Base-by-base conservation (phyloP, 768 basidiomycete genomes). In the Naganishia randhawae region DNA sequence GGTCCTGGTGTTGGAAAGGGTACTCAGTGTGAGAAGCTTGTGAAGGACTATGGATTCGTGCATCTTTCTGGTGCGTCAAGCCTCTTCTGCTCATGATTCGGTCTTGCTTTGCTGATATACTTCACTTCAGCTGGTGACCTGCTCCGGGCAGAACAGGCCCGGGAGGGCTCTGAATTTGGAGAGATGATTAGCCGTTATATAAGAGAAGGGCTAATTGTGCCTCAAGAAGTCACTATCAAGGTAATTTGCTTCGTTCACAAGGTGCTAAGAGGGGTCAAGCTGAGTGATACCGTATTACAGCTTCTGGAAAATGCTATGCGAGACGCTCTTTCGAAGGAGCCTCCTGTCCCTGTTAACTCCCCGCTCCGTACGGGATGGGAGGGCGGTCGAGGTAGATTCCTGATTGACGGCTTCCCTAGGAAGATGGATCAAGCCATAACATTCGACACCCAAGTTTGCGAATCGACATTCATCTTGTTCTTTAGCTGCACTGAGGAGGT, bases 1-100 rank as follows among this genome's bases (percentile, higher is more conserved):
- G 96, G 96, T 0, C 96, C 96, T 22, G 96, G 96, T 61, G 93
- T 93, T 74, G 94, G 94, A 68, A 98, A 98, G 80, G 96, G 96
- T 51, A 98, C 96, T 0, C 96, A 98, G 79, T 97, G 93, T 77
- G 85, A 83, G 29, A 85, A 83, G 63, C 87, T 98, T 57, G 94
- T 97, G 16, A 73, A 87, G 52, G 89, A 90, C 64, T 94, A 89
- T 76, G 84, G 85, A 64, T 98, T 98, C 79, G 88, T 86, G 73
- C 96, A 99, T 82, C 86, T 99, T 51, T 96, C 92, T 50, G 93
- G 93, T 92, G 6, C n/a, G 39, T 67, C 29, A 33, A 22, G 55
- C 10, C 29, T 42, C n/a, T 55, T 16, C 31, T 1, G 11, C 52
- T 13, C 13, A 8, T 19, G 32, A 22, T 25, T 13, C 19, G 10